Conservation (phyloP, 306 rosid species). For the Parietaria judaica region DNA sequence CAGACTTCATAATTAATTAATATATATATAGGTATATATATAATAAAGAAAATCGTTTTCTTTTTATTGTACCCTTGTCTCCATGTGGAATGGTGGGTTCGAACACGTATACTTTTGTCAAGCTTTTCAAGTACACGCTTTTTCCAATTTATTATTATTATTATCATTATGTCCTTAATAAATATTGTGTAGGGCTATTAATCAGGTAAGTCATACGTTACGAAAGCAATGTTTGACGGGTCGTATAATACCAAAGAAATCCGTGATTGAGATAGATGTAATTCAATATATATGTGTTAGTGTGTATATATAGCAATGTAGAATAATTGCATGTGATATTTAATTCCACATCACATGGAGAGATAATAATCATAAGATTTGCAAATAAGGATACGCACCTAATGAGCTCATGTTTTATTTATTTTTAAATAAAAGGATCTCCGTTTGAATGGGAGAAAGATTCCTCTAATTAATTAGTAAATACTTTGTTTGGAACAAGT, state of each 20-base stretch:
- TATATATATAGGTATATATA: background rate
- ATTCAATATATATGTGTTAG: too few relatives aligned
- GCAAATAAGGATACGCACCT: conserved; percentile 12
- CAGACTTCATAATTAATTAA: background rate
- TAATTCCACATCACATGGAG: conserved; percentile 59
- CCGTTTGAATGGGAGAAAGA: conserved; percentile 65
- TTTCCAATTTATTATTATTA: background rate
- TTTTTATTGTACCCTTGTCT: conserved; percentile 13
- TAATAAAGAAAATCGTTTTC: background rate
- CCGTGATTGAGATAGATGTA: conserved; percentile 17
- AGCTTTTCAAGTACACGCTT: conserved; percentile 33
- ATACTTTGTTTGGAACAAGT: background rate
- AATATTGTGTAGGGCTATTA: background rate
- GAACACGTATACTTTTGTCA: conserved; percentile 14
- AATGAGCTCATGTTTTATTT: conserved; percentile 11
- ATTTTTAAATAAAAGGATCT: conserved; percentile 24
- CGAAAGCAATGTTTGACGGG: conserved; percentile 22
- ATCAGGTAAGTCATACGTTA: background rate
- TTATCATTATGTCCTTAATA: background rate
- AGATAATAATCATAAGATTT: conserved; percentile 31
- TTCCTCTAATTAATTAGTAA: background rate
- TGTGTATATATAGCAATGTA: background rate
- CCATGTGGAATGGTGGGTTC: conserved; percentile 19
- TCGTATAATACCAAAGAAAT: background rate
- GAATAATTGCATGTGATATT: conserved; percentile 59